Conservation (phyloP, 345 rosid genomes). For the Populus simonii region DNA sequence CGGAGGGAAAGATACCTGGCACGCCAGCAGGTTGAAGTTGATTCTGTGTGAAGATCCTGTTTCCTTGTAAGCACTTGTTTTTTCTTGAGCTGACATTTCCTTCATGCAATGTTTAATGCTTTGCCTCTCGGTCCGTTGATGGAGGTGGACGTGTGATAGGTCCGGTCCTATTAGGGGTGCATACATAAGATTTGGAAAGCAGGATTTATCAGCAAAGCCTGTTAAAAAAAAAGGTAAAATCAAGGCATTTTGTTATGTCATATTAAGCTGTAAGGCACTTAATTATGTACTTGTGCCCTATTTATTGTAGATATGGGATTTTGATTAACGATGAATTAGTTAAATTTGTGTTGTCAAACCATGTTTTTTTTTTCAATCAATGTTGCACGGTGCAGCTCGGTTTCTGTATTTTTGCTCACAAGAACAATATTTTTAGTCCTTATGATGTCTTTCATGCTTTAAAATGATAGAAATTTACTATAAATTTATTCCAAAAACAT, state of each 20-base stretch:
- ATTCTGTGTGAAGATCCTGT: conserved; percentile 29
- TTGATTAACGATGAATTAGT: not conserved
- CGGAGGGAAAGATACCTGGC: conserved; percentile 34
- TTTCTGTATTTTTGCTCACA: not conserved
- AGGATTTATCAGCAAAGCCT: not conserved
- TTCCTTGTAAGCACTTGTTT: conserved; percentile 5
- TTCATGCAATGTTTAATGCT: conserved; percentile 11
- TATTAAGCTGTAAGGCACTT: not conserved
- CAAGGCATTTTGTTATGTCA: not conserved
- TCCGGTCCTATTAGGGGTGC: conserved; percentile 3
- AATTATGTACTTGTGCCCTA: conserved; percentile 1
- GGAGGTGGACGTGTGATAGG: not conserved
- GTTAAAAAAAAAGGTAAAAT: not conserved
- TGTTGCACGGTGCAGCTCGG: not conserved
- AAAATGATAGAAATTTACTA: too few species aligned
- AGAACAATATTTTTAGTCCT: too few species aligned
- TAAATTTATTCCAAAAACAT: too few species aligned
- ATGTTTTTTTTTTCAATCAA: not conserved
- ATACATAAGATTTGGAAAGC: conserved; percentile 3
- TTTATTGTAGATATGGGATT: conserved; percentile 2
- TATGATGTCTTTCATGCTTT: too few species aligned
- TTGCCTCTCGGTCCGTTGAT: not conserved
- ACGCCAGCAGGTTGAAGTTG: conserved; percentile 32
- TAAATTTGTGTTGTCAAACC: not conserved
- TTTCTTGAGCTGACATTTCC: conserved; percentile 14